These are phyloP conservation scores for Gastrolobium villosum DNA, from an alignment of 306 rosid genomes.

Conservation along the genomic window DNA sequence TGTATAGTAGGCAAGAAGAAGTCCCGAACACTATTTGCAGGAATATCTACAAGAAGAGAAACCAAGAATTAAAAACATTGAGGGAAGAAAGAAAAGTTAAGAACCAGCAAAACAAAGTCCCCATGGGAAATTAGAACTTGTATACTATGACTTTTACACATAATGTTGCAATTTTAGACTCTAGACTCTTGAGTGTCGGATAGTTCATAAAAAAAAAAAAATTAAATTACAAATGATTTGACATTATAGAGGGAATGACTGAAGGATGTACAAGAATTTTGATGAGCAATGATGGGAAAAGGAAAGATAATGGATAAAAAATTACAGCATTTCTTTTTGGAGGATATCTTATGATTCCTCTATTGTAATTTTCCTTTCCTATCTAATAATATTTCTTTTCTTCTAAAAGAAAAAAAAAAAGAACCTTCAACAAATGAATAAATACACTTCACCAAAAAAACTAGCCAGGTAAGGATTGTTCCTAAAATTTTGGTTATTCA, in stretches of 20 bases:
- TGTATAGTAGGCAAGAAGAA: conserved; percentile 86
- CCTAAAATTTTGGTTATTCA: not conserved
- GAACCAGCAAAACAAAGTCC: not conserved
- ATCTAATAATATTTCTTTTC: not conserved
- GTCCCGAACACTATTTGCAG: conserved; percentile 77
- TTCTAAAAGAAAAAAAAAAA: not conserved
- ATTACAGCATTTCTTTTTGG: not conserved
- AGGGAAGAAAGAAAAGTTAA: not conserved
- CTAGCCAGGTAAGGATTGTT: not conserved
- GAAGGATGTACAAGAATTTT: conserved; percentile 2
- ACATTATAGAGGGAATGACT: not conserved
- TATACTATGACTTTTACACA: conserved; percentile 29
- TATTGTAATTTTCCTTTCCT: not conserved
- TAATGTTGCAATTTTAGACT: conserved; percentile 14
- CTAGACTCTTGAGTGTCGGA: conserved; percentile 15
- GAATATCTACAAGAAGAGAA: conserved; percentile 73
- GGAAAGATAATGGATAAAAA: not conserved
- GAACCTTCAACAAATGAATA: conserved; percentile 19
- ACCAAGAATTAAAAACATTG: conserved; percentile 37
- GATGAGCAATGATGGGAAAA: conserved; percentile 6
- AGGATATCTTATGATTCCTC: not conserved
- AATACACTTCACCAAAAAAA: not conserved
- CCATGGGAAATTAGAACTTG: conserved; percentile 21
- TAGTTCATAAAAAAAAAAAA: too few relatives aligned
- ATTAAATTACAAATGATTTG: conserved; percentile 28